Percentiles rank a stretch among this genome's conserved stretches.
Conservation (phyloP, 148 eudicot species). For the Polygonum maritimum region DNA sequence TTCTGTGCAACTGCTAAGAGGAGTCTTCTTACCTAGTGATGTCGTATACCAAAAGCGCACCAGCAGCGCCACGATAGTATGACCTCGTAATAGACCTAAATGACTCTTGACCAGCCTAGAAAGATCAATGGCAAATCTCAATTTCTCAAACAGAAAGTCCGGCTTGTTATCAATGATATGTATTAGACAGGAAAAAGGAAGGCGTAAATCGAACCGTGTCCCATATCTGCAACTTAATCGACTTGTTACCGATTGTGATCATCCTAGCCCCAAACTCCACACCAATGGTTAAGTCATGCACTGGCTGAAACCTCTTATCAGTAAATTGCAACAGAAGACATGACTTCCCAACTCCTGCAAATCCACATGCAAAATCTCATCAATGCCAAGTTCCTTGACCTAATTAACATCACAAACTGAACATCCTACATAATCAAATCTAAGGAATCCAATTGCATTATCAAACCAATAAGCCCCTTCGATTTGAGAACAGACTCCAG, state of each 20-base stretch:
- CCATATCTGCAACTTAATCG: conserved; percentile 42
- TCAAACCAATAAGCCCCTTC: too few relatives aligned
- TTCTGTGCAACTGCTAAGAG: background rate
- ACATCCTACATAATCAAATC: background rate
- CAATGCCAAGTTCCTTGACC: background rate
- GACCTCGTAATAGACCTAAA: conserved; percentile 39
- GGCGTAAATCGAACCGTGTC: conserved; percentile 22
- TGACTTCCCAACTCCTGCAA: conserved; percentile 43
- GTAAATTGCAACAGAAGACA: conserved; percentile 40
- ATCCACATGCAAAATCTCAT: conserved; percentile 8
- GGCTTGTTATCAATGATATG: background rate
- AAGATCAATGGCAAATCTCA: background rate
- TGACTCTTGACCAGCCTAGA: conserved; percentile 41
- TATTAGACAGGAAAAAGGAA: background rate
- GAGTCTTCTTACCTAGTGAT: conserved; percentile 26
- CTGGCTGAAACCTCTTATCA: conserved; percentile 39
- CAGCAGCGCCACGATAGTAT: conserved; percentile 43
- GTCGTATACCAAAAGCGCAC: conserved; percentile 40
- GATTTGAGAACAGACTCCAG: background rate
- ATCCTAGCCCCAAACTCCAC: conserved; percentile 44
- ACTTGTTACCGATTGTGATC: conserved; percentile 37
- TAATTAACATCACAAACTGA: background rate
- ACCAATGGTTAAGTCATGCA: conserved; percentile 40
- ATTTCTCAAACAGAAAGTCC: background rate
- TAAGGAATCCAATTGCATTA: background rate